A percentile compares a stretch with the other conserved stretches of the same genome.
Conservation (phyloP, 768 basidiomycete species). For the Tulasnella calospora region DNA sequence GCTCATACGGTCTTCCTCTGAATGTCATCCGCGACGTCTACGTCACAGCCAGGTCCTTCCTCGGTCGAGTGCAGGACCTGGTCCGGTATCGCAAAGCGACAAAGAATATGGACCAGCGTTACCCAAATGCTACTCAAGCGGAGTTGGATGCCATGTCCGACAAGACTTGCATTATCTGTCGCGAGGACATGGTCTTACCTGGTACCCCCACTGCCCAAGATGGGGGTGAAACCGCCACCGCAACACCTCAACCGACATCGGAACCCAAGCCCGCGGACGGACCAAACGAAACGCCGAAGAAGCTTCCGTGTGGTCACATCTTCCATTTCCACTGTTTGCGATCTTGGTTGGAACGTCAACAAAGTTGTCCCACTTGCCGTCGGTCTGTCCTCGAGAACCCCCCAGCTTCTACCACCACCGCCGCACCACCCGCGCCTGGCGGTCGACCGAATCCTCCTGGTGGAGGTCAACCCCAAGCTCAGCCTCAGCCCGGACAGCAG, state of each 20-base stretch:
- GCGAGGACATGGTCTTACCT: slow-evolving; percentile 79
- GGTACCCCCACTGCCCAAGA: slow-evolving; percentile 28
- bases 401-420: slow-evolving; percentile 18
- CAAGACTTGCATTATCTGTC: slow-evolving; percentile 94
- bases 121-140: slow-evolving; percentile 84
- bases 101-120: slow-evolving; percentile 91
- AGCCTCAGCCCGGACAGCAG: neutral
- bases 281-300: slow-evolving; percentile 94
- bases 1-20: slow-evolving; percentile 89
- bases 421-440: slow-evolving; percentile 7
- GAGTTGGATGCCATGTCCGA: slow-evolving; percentile 80
- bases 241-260: neutral
- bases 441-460: neutral
- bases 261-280: slow-evolving; percentile 38
- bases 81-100: slow-evolving; percentile 92
- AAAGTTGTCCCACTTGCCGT: slow-evolving; percentile 95
- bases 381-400: slow-evolving; percentile 63
- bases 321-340: slow-evolving; percentile 97
- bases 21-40: slow-evolving; percentile 98
- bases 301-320: slow-evolving; percentile 91
- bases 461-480: neutral
- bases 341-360: slow-evolving; percentile 97
- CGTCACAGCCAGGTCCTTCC: slow-evolving; percentile 88
- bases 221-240: slow-evolving; percentile 15
- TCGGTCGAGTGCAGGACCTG: slow-evolving; percentile 79